Conservation (phyloP, 768 basidiomycete genomes). For the Tulasnella sp. region DNA sequence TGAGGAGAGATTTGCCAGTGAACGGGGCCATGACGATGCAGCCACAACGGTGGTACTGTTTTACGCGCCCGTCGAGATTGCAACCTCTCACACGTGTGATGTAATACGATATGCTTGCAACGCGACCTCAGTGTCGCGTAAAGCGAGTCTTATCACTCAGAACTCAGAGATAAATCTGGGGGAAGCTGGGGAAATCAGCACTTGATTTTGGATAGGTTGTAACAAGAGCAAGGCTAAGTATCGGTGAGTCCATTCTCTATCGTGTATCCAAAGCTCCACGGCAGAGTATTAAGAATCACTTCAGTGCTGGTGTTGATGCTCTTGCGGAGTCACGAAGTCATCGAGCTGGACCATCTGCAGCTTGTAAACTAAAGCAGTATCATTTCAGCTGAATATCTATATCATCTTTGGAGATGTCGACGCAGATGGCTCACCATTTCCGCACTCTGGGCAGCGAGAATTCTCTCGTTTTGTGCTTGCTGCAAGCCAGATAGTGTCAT, state of each 20-base stretch:
- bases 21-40: slow-evolving; percentile 29
- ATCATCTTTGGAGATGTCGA: neutral
- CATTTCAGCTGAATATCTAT: slow-evolving; percentile 1
- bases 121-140: neutral
- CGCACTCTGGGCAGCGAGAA: slow-evolving; percentile 85
- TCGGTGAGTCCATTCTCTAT: no score
- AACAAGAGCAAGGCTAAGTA: no score
- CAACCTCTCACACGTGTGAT: slow-evolving; percentile 5
- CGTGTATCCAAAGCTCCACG: no score
- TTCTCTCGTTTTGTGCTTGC: slow-evolving; percentile 47
- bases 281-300: no score
- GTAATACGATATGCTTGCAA: neutral
- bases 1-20: slow-evolving; percentile 24
- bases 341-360: slow-evolving; percentile 27
- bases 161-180: neutral
- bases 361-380: slow-evolving; percentile 45
- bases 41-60: neutral
- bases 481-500: slow-evolving; percentile 82
- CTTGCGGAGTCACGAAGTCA: slow-evolving; percentile 19
- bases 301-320: slow-evolving; percentile 39
- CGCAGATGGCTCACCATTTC: slow-evolving; percentile 56
- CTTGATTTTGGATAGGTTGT: no score
- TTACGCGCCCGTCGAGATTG: slow-evolving; percentile 13
- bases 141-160: neutral
- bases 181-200: no score